Evolutionary conservation across 1,139 yeast genomes (phyloP), one percentile per base, ranked within the genome.

Genomic region (Saccharomyces hybrid): DNA sequence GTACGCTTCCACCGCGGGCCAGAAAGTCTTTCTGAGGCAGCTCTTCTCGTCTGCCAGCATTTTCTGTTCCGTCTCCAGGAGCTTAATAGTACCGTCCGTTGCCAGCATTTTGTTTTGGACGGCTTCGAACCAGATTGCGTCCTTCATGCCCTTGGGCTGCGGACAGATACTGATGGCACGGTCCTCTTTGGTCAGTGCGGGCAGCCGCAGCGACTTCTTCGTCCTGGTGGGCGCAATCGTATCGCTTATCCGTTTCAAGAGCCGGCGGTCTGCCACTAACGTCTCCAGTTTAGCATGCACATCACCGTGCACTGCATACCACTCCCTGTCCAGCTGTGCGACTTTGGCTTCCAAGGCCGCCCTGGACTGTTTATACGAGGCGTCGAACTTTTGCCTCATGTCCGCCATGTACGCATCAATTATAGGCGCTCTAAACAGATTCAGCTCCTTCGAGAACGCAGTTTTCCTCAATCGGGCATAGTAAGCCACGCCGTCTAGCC

Each of bases 1-100:
- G 9, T 55, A 32, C 27, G 63, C 54, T 52, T 56, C 54, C 27
- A 66, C 63, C 41, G 49, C 58, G 7, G 68, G 69, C 44, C 44
- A 38, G 8, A 20, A 38, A 5, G 8, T 38, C 44, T 20, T 38
- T 13, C 26, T 38, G 25, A 38, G 8, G 44, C 13, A 9, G 44
- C 11, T 38, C 11, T 3, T 38, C 44, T 38, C 26, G 13, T 38
- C 44, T 3, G 7, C 44, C n/a, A 38, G 44, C 11, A 38, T 13
- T 11, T 38, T 38, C 8, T 20, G 25, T 38, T 38, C 44, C 11
- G 44, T 38, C 44, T 38, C 44, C 25, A 38, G 25, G 4, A 38
- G 44, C 25, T 38, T 38, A 7, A 38, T 38, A 0, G 44, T 38
- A 20, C 44, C 44, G 11, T 16, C 25, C 44, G 11, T 38, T 20